phyloP scores from a whole-genome alignment of 371 early-diverging fungal species.

The Rhizopus delemar region DNA sequence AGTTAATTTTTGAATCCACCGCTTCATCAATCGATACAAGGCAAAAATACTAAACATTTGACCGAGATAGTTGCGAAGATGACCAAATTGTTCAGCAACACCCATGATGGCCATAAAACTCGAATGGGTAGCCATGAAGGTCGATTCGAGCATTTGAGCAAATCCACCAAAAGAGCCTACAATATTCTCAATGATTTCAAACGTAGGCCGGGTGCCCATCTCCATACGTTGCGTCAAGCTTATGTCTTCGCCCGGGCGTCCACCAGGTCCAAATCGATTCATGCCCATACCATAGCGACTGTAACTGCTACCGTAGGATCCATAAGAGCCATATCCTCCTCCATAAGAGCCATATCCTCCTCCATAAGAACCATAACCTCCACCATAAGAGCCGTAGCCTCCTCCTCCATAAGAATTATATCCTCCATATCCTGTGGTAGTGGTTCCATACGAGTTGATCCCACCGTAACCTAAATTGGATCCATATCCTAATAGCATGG shows the following conservation, averaged over 20 bases:
- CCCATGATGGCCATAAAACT: constrained; percentile 97
- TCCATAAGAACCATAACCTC: constrained; percentile 32
- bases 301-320: constrained; percentile 35
- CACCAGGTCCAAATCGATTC: constrained; percentile 49
- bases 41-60: constrained; percentile 77
- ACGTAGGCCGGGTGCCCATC: constrained; percentile 83
- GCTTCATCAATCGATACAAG: constrained; percentile 65
- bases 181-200: constrained; percentile 85
- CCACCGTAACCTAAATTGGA: constrained; percentile 18
- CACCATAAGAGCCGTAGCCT: constrained; percentile 28
- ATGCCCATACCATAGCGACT: constrained; percentile 37
- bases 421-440: constrained; percentile 43
- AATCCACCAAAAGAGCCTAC: constrained; percentile 96
- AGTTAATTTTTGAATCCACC: constrained; percentile 58
- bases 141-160: constrained; percentile 95
- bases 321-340: constrained; percentile 26
- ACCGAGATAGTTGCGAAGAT: constrained; percentile 80
- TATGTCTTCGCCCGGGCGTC: constrained; percentile 62
- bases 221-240: constrained; percentile 81
- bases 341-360: constrained; percentile 27
- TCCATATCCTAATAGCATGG: constrained; percentile 9
- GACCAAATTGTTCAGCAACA: constrained; percentile 93
- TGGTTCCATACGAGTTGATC: constrained; percentile 23
- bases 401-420: constrained; percentile 34
- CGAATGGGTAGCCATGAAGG: constrained; percentile 94